Percentiles rank a stretch among this genome's conserved stretches.
These are phyloP conservation scores for Hemerocallis citrina DNA, from an alignment of 106 monocot species.

Conservation along the genomic window DNA sequence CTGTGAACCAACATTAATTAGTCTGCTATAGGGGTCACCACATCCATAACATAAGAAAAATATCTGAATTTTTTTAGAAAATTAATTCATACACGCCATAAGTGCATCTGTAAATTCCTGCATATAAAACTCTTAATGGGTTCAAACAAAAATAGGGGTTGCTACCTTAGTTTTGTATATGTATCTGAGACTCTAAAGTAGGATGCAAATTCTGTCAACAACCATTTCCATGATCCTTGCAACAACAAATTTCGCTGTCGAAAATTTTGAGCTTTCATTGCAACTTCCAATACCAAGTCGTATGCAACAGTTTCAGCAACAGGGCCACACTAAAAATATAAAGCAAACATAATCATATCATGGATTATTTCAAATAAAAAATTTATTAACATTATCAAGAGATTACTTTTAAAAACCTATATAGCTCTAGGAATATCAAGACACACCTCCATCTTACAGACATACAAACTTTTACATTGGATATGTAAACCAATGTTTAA, in stretches of 20 bases:
- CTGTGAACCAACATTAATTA: slow-evolving; percentile 78
- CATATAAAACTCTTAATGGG: neutral
- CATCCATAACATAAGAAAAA: slow-evolving; percentile 98
- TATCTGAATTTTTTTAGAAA: slow-evolving; percentile 31
- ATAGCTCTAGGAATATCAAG: too few relatives aligned
- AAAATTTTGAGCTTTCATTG: slow-evolving; percentile 89
- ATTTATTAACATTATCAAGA: too few relatives aligned
- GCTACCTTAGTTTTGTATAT: slow-evolving; percentile 84
- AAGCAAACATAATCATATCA: too few relatives aligned
- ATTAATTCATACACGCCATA: neutral
- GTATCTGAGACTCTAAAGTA: slow-evolving; percentile 97
- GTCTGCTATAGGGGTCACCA: slow-evolving; percentile 91
- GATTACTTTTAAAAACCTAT: too few relatives aligned
- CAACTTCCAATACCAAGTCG: slow-evolving; percentile 87
- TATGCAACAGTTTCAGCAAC: slow-evolving; percentile 98
- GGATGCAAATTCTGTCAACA: slow-evolving; percentile 86
- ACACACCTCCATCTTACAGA: too few relatives aligned
- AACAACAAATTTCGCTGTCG: slow-evolving; percentile 76
- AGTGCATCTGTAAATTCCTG: neutral
- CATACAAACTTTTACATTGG: too few relatives aligned
- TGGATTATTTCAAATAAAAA: too few relatives aligned
- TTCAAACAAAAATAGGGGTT: neutral
- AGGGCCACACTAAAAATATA: slow-evolving; percentile 74
- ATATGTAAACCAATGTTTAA: too few relatives aligned
- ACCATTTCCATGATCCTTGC: slow-evolving; percentile 96